These are phyloP conservation scores for Phytophthora aleatoria DNA, from an alignment of 352 stramenopile species.

Conservation along the genomic window DNA sequence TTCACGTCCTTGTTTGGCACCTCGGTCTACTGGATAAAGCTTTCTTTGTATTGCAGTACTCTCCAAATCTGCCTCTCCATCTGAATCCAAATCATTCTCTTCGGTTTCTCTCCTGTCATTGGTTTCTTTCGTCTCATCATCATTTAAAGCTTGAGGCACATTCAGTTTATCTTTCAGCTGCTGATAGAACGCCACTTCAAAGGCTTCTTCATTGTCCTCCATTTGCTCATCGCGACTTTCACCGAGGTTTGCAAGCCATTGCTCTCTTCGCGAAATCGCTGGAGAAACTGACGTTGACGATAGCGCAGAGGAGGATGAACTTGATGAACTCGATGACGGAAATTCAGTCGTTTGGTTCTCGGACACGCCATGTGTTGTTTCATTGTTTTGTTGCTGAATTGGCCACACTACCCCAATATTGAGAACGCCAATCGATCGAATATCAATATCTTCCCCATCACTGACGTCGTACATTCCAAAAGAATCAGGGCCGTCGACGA, in stretches of 20 bases:
- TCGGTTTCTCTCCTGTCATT: background rate
- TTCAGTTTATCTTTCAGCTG: conserved; percentile 26
- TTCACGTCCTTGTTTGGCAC: background rate
- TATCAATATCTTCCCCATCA: conserved; percentile 37
- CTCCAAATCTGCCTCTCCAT: conserved; percentile 2
- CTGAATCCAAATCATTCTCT: conserved; percentile 9
- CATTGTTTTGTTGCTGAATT: conserved; percentile 6
- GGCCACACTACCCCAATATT: conserved; percentile 54
- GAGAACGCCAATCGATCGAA: conserved; percentile 59
- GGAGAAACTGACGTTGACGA: background rate
- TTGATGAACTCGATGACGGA: conserved; percentile 3
- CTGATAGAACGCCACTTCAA: conserved; percentile 24
- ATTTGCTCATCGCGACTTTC: conserved; percentile 5
- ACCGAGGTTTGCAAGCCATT: conserved; percentile 2
- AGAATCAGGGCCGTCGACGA: background rate
- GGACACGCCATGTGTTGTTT: background rate
- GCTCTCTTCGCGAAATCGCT: background rate
- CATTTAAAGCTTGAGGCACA: background rate
- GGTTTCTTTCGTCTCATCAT: background rate
- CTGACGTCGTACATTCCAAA: conserved; percentile 7
- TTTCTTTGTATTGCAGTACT: background rate
- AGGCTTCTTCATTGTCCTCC: conserved; percentile 7
- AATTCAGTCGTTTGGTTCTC: background rate
- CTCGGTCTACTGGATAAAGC: background rate
- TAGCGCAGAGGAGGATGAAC: conserved; percentile 13